These are phyloP conservation scores for Quercus parvula DNA, from an alignment of 306 rosid species.

Conservation along the genomic window DNA sequence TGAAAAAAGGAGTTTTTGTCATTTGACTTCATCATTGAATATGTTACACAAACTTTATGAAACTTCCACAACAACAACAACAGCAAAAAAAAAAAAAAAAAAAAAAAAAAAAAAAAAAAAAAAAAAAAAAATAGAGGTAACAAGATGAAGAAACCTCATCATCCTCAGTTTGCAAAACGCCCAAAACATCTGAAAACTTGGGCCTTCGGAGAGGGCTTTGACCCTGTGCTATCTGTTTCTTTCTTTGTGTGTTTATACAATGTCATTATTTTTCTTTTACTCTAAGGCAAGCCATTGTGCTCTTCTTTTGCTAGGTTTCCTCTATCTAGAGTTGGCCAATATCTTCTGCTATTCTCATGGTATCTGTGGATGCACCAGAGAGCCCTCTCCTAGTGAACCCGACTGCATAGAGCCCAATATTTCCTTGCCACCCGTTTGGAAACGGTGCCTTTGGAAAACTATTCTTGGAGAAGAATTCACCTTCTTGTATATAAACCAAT, in stretches of 20 bases:
- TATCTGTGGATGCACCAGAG: constrained; percentile 75
- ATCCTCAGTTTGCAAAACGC: constrained; percentile 53
- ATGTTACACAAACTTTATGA: constrained; percentile 31
- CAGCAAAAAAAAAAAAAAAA: neutral
- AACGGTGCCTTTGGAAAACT: constrained; percentile 68
- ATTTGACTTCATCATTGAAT: constrained; percentile 23
- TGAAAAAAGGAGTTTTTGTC: constrained; percentile 12
- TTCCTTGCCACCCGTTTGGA: constrained; percentile 90
- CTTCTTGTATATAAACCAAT: constrained; percentile 54
- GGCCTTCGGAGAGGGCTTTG: constrained; percentile 77
- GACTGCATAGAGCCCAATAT: constrained; percentile 78
- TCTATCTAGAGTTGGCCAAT: constrained; percentile 69
- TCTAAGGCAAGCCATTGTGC: constrained; percentile 53
- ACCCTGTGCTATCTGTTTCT: constrained; percentile 19
- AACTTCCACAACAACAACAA: neutral
- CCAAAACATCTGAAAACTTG: constrained; percentile 50
- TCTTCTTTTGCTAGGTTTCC: constrained; percentile 58
- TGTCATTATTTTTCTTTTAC: constrained; percentile 11
- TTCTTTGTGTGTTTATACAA: constrained; percentile 24
- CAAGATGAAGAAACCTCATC: constrained; percentile 45
- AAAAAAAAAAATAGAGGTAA: too few species aligned
- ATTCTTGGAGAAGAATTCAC: constrained; percentile 72
- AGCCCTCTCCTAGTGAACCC: constrained; percentile 94
- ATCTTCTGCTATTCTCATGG: constrained; percentile 69
- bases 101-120: neutral